Conservation (phyloP, 176 grass and related monocot genomes). For the Areca catechu region DNA sequence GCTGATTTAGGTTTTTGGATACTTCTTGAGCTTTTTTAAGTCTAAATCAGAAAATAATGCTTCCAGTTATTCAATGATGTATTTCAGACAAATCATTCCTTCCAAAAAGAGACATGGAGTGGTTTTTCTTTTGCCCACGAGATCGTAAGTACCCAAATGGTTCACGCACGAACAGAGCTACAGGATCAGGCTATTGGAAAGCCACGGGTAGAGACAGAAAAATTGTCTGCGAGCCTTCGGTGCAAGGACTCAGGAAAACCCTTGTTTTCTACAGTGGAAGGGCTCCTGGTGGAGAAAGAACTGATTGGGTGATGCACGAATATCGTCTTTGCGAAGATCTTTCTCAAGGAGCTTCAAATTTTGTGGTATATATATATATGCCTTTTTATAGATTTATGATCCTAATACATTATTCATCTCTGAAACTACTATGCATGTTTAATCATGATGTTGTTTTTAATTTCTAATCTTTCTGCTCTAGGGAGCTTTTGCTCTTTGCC, state of each 20-base stretch:
- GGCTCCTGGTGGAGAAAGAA: constrained; percentile 32
- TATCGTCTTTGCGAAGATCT: constrained; percentile 31
- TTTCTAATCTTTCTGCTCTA: neutral
- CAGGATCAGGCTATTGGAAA: constrained; percentile 31
- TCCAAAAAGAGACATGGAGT: constrained; percentile 30
- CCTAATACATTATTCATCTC: no score
- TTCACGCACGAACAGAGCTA: constrained; percentile 33
- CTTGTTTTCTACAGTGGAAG: constrained; percentile 30
- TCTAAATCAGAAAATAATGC: no score
- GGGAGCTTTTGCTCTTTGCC: constrained; percentile 30
- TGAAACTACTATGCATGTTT: no score
- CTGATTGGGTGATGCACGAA: constrained; percentile 34
- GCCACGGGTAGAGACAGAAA: constrained; percentile 34
- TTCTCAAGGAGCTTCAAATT: constrained; percentile 24
- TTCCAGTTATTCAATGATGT: no score
- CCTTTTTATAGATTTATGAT: no score
- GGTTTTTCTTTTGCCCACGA: constrained; percentile 37
- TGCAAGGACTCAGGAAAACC: constrained; percentile 21
- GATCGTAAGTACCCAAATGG: constrained; percentile 34
- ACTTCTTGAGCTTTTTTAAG: no score
- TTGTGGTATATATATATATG: constrained; percentile 11
- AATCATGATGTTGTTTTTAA: no score
- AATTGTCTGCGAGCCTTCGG: constrained; percentile 21
- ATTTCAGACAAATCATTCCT: constrained; percentile 33
- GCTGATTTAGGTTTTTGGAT: neutral